These are phyloP conservation scores for Ogataea methanolica DNA, from an alignment of 805 yeast genomes.

Conservation along the genomic window DNA sequence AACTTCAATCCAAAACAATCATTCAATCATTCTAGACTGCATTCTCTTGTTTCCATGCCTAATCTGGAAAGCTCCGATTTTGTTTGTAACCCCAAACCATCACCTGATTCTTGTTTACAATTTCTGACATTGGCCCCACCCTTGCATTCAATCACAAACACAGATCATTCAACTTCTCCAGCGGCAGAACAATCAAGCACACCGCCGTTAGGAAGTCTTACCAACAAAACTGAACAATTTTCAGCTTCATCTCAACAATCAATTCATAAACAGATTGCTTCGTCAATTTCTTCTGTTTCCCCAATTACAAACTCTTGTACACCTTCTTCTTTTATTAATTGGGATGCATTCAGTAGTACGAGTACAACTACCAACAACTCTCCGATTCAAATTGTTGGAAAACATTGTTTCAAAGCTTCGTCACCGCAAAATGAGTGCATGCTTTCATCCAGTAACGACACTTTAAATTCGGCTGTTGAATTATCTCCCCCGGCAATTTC, in stretches of 20 bases:
- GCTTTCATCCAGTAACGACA: background rate
- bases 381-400: background rate
- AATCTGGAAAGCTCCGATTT: slow-evolving; percentile 6
- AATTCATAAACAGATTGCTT: slow-evolving; percentile 8
- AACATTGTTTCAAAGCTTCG: too few species aligned
- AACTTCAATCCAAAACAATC: background rate
- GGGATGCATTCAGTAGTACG: slow-evolving; percentile 3
- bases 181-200: background rate
- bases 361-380: background rate
- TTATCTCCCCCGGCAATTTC: background rate
- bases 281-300: slow-evolving; percentile 13
- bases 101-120: slow-evolving; percentile 1
- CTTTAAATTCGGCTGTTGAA: slow-evolving; percentile 1
- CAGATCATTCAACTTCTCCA: slow-evolving; percentile 3
- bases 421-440: background rate
- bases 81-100: background rate
- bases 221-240: background rate
- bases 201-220: background rate
- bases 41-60: slow-evolving; percentile 10
- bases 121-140: too few species aligned
- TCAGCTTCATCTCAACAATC: slow-evolving; percentile 11
- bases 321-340: slow-evolving; percentile 19
- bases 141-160: slow-evolving; percentile 1
- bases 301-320: slow-evolving; percentile 15
- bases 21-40: background rate